Evolutionary conservation across 2,329 filamentous ascomycete species (phyloP).

Genomic region (Phialocephala sp.): DNA sequence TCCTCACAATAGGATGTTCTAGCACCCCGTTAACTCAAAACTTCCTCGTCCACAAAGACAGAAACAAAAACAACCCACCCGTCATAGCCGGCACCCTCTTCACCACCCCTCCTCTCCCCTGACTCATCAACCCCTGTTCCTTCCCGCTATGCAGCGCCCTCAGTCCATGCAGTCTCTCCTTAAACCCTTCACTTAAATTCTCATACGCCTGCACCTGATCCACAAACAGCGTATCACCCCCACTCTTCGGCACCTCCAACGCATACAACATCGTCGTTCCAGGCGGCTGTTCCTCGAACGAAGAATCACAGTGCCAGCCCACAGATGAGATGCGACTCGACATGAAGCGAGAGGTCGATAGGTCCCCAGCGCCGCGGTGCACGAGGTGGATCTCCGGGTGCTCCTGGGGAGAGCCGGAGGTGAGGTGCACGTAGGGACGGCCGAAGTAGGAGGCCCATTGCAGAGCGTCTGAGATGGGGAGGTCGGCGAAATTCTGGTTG

Average conservation of each 20-base stretch:
- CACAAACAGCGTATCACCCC: slow-evolving; percentile 13
- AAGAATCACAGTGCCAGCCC: slow-evolving; percentile 10
- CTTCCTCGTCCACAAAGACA: not conserved
- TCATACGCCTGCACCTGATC: not conserved
- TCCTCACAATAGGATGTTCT: slow-evolving; percentile 1
- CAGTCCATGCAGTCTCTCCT: slow-evolving; percentile 6
- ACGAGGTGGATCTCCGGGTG: slow-evolving; percentile 14
- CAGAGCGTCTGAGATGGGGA: not conserved
- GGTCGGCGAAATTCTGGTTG: not conserved
- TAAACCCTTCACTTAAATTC: not conserved
- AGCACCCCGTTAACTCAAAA: not conserved
- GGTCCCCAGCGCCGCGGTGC: slow-evolving; percentile 7
- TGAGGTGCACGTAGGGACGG: not conserved
- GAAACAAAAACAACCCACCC: not conserved
- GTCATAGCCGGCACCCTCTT: not conserved
- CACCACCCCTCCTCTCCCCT: not conserved
- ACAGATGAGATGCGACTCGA: not conserved
- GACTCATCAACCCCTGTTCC: not conserved
- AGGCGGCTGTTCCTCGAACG: slow-evolving; percentile 5
- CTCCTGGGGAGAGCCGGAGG: not conserved
- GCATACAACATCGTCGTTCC: slow-evolving; percentile 2
- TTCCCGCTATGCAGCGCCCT: not conserved
- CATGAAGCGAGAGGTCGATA: not conserved
- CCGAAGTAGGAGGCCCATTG: not conserved
- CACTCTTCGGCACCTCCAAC: not conserved